A percentile compares a stretch with the other conserved stretches of the same genome.
Evolutionary conservation across 2,329 filamentous ascomycete species (phyloP).

Genomic region (Alternaria tenuissima): DNA sequence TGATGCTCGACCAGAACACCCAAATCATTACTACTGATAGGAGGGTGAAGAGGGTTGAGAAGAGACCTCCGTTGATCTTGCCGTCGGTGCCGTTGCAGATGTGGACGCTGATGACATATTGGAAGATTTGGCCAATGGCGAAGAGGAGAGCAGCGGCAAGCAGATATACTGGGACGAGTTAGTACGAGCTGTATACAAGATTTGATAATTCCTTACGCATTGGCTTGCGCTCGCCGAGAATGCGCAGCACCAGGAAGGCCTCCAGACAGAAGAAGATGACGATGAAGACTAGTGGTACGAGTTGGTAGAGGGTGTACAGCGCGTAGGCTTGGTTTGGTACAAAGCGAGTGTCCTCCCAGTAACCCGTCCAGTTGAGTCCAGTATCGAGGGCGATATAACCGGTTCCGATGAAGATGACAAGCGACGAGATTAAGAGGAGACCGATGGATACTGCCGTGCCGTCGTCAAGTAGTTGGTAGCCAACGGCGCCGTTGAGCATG

Average conservation of each 20-base stretch:
- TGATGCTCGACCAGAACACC: constrained; percentile 99
- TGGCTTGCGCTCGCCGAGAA: constrained; percentile 89
- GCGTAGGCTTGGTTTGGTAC: constrained; percentile 73
- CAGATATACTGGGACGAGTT: constrained; percentile 70
- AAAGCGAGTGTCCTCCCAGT: constrained; percentile 68
- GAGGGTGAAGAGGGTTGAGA: constrained; percentile 92
- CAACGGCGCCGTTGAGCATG: constrained; percentile 89
- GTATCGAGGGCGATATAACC: constrained; percentile 97
- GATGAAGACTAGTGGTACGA: constrained; percentile 88
- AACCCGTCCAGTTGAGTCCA: constrained; percentile 82
- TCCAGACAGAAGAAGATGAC: constrained; percentile 87
- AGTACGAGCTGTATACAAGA: constrained; percentile 15
- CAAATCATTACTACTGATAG: constrained; percentile 83
- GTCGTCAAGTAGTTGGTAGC: constrained; percentile 92
- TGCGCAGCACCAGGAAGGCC: constrained; percentile 79
- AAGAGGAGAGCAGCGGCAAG: constrained; percentile 78
- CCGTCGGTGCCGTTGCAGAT: constrained; percentile 85
- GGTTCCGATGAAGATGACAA: constrained; percentile 82
- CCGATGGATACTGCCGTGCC: constrained; percentile 85
- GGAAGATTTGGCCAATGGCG: constrained; percentile 92
- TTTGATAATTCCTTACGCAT: constrained; percentile 69
- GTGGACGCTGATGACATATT: constrained; percentile 90
- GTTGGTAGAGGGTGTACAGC: constrained; percentile 92
- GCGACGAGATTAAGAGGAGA: constrained; percentile 75
- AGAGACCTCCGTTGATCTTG: constrained; percentile 91